Conservation (phyloP, 139 green algal species). For the Tetradesmus lagerheimii region DNA sequence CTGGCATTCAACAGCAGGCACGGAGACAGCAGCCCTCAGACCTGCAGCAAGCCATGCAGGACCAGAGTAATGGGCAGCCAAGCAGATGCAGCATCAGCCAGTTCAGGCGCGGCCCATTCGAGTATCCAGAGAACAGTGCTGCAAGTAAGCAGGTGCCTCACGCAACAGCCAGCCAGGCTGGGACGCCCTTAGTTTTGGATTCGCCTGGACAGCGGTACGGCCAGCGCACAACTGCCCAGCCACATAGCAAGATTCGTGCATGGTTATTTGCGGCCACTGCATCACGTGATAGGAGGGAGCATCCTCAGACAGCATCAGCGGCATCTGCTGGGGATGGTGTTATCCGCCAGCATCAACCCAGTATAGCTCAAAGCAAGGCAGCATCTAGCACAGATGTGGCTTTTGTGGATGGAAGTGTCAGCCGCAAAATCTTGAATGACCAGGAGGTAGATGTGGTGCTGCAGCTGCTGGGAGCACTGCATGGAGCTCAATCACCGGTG, state of each 20-base stretch:
- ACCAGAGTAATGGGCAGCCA: background rate
- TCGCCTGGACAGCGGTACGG: too few relatives aligned
- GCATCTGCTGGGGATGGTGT: background rate
- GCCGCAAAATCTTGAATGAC: constrained; percentile 5
- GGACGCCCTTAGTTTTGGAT: background rate
- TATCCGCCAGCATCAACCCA: background rate
- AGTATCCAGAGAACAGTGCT: background rate
- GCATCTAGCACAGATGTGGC: background rate
- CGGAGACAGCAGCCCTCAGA: background rate
- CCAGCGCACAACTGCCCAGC: background rate
- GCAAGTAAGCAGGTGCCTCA: background rate
- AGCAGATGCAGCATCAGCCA: background rate
- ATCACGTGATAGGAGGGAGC: background rate
- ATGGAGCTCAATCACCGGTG: background rate
- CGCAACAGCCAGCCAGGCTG: background rate
- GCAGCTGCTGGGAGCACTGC: background rate
- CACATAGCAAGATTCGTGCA: background rate
- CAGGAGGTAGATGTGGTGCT: constrained; percentile 26
- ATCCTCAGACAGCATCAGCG: background rate
- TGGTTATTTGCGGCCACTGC: background rate
- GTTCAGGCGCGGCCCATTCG: background rate
- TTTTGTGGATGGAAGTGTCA: background rate
- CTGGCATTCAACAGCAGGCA: background rate
- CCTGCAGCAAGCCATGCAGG: background rate
- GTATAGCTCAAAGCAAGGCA: background rate